Base-by-base conservation (phyloP, 768 basidiomycete genomes). In the Podaxis carcinomalis region DNA sequence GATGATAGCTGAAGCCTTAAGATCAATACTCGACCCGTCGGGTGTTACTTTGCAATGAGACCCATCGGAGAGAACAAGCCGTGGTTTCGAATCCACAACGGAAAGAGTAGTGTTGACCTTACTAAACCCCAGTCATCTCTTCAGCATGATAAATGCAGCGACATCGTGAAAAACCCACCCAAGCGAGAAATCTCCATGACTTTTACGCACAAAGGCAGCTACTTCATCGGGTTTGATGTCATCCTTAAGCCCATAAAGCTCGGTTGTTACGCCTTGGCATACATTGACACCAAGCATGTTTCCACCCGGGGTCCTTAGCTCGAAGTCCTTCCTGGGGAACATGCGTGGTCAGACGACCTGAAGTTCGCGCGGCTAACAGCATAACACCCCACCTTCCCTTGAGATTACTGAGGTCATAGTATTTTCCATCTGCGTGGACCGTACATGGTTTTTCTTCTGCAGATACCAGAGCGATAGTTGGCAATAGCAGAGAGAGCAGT, bases 171-270 rank as follows among this genome's bases (percentile, higher is more conserved):
- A 37, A 14, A 71, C 79, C 61, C 65, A 89, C 90, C 91, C 91
- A 37, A 92, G 80, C 5, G 84, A 83, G 71, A 92, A 86, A 70
- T 90, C 86, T 0, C 87, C 83, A 61, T 83, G 88, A 51, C 73
- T 83, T 52, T 78, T 78, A 42, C 83, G 80, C 40, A 87, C 79
- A 62, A 89, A 82, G 1, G 80, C 90, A 4, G 78, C 90, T 19
- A 92, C 80, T 44, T 87, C 77, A 16, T 75, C 76, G 14, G 78
- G 71, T 23, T 80, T 73, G 21, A 83, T 76, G n/a, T 82, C 77
- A 36, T 85, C 78, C 40, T 83, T 80, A 6, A 83, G 69, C 27
- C 82, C 80, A 81, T 85, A 90, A 0, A 80, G 72, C 23, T 92
- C 88, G 14, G 75, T 78, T 47, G 69, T 68, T 0, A 90, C 79